Conservation (phyloP, 306 rosid species). For the Lagenaria siceraria region DNA sequence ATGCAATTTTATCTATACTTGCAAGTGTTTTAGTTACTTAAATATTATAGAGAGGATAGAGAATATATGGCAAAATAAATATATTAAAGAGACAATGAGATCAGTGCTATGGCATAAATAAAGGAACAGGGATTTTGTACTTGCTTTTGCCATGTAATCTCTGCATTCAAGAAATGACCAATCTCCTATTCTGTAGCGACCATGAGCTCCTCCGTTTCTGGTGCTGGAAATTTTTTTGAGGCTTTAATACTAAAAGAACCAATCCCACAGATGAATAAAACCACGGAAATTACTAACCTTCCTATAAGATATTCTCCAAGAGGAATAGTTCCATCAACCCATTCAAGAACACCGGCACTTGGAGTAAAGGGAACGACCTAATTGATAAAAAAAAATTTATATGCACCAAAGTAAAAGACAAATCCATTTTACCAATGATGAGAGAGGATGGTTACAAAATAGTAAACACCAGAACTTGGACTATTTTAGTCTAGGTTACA, state of each 20-base stretch:
- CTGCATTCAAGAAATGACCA: slow-evolving; percentile 78
- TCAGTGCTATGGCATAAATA: not conserved
- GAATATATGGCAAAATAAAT: not conserved
- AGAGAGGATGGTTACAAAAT: too few species aligned
- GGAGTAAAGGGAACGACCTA: slow-evolving; percentile 98
- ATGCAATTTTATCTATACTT: not conserved
- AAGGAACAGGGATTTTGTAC: slow-evolving; percentile 12
- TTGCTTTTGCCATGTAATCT: slow-evolving; percentile 60
- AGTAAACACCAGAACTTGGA: too few species aligned
- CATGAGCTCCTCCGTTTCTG: slow-evolving; percentile 84
- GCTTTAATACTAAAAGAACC: not conserved
- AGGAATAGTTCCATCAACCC: slow-evolving; percentile 93
- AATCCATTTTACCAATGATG: not conserved
- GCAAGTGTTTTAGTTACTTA: not conserved
- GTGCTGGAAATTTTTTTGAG: slow-evolving; percentile 31
- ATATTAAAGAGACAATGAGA: not conserved
- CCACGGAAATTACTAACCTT: slow-evolving; percentile 40
- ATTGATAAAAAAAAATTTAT: slow-evolving; percentile 3
- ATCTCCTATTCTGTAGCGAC: slow-evolving; percentile 72
- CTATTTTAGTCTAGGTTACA: too few species aligned
- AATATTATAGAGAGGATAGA: not conserved
- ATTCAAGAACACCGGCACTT: slow-evolving; percentile 98
- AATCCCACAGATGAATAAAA: not conserved
- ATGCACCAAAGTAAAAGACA: not conserved
- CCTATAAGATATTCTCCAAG: slow-evolving; percentile 88